Percentiles rank a stretch among this genome's conserved stretches.
These are phyloP conservation scores for Fomitiporia mediterranea DNA, from an alignment of 1,284 basidiomycete species.

Conservation along the genomic window DNA sequence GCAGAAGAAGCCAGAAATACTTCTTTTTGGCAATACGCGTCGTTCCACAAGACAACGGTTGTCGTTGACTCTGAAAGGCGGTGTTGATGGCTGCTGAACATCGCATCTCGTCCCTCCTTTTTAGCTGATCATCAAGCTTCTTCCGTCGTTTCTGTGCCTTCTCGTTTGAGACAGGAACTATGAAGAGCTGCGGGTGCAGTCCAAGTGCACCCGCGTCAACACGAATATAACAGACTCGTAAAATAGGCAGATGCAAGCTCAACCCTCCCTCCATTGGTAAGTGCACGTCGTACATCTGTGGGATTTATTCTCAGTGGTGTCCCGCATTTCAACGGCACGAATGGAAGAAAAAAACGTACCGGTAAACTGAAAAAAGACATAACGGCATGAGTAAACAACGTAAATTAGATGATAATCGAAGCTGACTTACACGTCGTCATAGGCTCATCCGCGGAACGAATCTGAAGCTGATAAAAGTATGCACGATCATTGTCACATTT, in stretches of 20 bases:
- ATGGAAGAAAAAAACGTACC: conserved; percentile 1
- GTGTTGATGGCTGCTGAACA: no score
- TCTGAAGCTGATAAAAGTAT: conserved; percentile 96
- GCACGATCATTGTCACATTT: conserved; percentile 89
- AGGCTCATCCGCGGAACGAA: conserved; percentile 93
- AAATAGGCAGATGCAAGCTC: not conserved
- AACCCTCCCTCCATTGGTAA: conserved; percentile 21
- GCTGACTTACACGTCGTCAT: conserved; percentile 95
- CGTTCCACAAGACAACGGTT: no score
- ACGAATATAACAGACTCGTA: no score
- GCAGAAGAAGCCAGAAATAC: not conserved
- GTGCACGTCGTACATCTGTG: conserved; percentile 19
- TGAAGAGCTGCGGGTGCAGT: no score
- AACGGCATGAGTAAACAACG: not conserved
- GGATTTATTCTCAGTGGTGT: not conserved
- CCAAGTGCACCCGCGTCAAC: no score
- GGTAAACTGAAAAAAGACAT: conserved; percentile 15
- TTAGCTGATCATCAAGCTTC: no score
- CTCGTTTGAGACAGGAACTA: no score
- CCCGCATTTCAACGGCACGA: not conserved
- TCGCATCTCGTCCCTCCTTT: no score
- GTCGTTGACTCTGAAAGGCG: no score
- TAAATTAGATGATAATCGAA: conserved; percentile 14
- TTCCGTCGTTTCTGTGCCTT: no score
- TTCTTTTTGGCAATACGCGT: no score